Conservation (phyloP, 192 early-diverging fungal species). For the Irineochytrium annulatum region DNA sequence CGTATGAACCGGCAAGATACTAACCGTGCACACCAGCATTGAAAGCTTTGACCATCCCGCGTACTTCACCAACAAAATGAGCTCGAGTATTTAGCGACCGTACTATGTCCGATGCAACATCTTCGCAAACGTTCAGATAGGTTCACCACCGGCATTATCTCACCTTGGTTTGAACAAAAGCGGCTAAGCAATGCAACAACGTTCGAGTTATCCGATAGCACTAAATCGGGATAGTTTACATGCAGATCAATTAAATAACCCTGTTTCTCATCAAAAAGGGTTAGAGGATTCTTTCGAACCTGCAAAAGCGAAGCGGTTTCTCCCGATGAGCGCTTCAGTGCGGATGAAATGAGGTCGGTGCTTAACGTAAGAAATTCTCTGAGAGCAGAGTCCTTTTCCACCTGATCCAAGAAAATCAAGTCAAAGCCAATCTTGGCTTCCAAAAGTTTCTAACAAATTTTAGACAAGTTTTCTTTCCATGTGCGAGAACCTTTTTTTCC, state of each 20-base stretch:
- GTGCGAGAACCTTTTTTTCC: not conserved
- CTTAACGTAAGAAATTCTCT: constrained; percentile 33
- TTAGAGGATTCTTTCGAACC: constrained; percentile 19
- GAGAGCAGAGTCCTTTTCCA: constrained; percentile 26
- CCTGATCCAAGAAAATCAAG: constrained; percentile 33
- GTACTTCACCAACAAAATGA: constrained; percentile 46
- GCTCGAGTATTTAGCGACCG: constrained; percentile 32
- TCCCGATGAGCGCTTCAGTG: constrained; percentile 27
- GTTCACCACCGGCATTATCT: constrained; percentile 7
- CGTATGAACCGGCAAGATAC: no score
- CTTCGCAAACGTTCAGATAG: constrained; percentile 3
- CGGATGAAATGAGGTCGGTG: constrained; percentile 31
- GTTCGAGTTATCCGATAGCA: constrained; percentile 27
- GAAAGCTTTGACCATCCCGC: constrained; percentile 30
- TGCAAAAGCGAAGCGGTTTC: constrained; percentile 47
- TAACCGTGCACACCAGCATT: constrained; percentile 24
- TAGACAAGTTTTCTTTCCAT: not conserved
- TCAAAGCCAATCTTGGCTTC: constrained; percentile 21
- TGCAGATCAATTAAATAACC: constrained; percentile 46
- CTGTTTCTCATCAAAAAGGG: constrained; percentile 15
- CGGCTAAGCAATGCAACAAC: constrained; percentile 35
- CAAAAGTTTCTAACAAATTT: constrained; percentile 19
- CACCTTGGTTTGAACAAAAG: constrained; percentile 39
- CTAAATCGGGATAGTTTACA: constrained; percentile 41
- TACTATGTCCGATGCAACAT: constrained; percentile 37